Conservation (phyloP, 1,284 basidiomycete species). For the Phlebopus sp. region DNA sequence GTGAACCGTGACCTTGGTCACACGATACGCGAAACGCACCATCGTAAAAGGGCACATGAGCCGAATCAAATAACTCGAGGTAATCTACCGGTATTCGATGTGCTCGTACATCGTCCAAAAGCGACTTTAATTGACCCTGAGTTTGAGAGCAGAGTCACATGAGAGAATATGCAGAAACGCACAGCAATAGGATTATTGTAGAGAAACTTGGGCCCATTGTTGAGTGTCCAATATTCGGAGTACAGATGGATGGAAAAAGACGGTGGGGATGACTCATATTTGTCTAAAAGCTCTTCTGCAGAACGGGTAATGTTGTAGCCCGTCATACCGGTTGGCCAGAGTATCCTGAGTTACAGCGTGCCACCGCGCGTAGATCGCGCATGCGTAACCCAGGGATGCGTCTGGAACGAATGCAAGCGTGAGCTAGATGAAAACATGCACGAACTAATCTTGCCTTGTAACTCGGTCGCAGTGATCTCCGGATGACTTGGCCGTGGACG, state of each 20-base stretch:
- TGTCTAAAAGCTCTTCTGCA: slow-evolving; percentile 54
- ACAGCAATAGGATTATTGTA: slow-evolving; percentile 78
- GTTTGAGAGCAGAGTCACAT: slow-evolving; percentile 6
- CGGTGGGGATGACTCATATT: slow-evolving; percentile 52
- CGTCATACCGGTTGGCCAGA: slow-evolving; percentile 41
- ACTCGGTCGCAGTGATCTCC: neutral
- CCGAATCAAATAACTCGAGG: slow-evolving; percentile 69
- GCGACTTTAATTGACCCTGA: slow-evolving; percentile 43
- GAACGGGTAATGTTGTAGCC: slow-evolving; percentile 70
- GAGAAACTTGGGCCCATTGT: slow-evolving; percentile 71
- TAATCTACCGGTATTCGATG: slow-evolving; percentile 80
- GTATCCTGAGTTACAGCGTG: slow-evolving; percentile 2
- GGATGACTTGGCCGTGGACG: too few relatives aligned
- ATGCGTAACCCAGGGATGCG: slow-evolving; percentile 3
- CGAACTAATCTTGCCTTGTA: slow-evolving; percentile 8
- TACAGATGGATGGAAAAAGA: slow-evolving; percentile 76
- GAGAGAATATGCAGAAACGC: slow-evolving; percentile 14
- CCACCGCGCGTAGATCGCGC: slow-evolving; percentile 20
- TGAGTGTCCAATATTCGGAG: slow-evolving; percentile 75
- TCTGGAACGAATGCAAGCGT: neutral
- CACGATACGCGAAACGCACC: slow-evolving; percentile 40
- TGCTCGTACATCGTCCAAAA: slow-evolving; percentile 75
- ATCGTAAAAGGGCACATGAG: slow-evolving; percentile 73
- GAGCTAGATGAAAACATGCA: neutral
- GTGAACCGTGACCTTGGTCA: slow-evolving; percentile 1